A percentile compares a stretch with the other conserved stretches of the same genome.
phyloP scores from a whole-genome alignment of 2,329 filamentous ascomycete species.

The Phaeomoniella chlamydospora region DNA sequence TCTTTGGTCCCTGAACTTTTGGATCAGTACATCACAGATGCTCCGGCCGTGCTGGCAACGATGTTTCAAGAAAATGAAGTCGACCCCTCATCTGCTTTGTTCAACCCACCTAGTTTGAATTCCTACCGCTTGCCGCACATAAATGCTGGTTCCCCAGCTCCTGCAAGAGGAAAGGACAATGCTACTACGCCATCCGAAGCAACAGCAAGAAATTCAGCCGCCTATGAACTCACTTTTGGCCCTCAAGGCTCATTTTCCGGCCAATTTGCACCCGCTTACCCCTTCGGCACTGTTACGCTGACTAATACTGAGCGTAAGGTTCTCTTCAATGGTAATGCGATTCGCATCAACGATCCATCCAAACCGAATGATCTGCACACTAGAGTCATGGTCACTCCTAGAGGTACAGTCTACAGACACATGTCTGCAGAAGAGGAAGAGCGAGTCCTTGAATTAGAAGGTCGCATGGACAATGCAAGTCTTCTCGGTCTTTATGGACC shows the following conservation, averaged over 20 bases:
- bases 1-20: not conserved
- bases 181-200: constrained; percentile 18
- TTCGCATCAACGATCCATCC: constrained; percentile 19
- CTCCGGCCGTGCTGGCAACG: constrained; percentile 1
- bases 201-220: constrained; percentile 5
- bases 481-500: constrained; percentile 14
- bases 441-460: constrained; percentile 28
- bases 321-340: constrained; percentile 23
- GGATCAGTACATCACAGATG: not conserved
- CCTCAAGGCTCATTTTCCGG: constrained; percentile 16
- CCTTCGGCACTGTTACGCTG: constrained; percentile 24
- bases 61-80: constrained; percentile 10
- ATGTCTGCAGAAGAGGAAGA: constrained; percentile 30
- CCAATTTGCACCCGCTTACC: constrained; percentile 17
- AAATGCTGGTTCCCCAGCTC: constrained; percentile 21
- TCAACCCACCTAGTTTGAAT: not conserved
- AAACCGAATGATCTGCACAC: constrained; percentile 21
- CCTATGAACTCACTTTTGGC: constrained; percentile 12
- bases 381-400: constrained; percentile 28
- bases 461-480: constrained; percentile 13
- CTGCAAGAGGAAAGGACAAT: constrained; percentile 13
- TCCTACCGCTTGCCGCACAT: constrained; percentile 17
- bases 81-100: not conserved
- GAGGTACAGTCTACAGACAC: constrained; percentile 28
- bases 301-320: constrained; percentile 26